phyloP scores from a whole-genome alignment of 441 rosid species.

The Isatis lusitanica region DNA sequence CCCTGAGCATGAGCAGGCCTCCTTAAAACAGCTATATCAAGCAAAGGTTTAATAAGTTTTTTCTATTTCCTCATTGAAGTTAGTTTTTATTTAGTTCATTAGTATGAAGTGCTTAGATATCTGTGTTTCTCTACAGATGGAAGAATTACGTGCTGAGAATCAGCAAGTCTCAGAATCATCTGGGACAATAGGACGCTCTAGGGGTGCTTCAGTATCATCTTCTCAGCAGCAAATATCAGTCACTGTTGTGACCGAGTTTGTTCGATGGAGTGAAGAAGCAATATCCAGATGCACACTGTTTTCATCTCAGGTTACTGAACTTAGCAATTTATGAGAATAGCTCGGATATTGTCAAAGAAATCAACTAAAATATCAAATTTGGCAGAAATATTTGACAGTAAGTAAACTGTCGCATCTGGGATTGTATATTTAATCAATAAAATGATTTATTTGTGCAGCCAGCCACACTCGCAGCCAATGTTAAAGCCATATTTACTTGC shows the following conservation, averaged over 20 bases:
- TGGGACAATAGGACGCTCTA: constrained; percentile 93
- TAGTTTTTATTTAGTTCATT: constrained; percentile 14
- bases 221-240: constrained; percentile 93
- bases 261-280: constrained; percentile 98
- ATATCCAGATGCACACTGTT: constrained; percentile 88
- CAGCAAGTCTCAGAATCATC: constrained; percentile 76
- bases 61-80: constrained; percentile 23
- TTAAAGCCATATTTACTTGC: constrained; percentile 89
- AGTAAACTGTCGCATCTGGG: background rate
- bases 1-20: constrained; percentile 93
- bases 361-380: background rate
- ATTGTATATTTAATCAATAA: constrained; percentile 9
- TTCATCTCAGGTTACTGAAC: constrained; percentile 70
- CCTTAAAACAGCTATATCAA: constrained; percentile 86
- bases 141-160: constrained; percentile 85
- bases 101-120: constrained; percentile 24
- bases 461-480: constrained; percentile 76
- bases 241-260: constrained; percentile 95
- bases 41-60: constrained; percentile 61
- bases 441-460: constrained; percentile 60
- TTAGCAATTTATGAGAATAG: background rate
- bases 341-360: constrained; percentile 3
- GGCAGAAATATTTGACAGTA: constrained; percentile 9
- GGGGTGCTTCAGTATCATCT: constrained; percentile 84
- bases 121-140: constrained; percentile 62